Evolutionary conservation across 2,329 filamentous ascomycete genomes (phyloP).

Genomic region (Epichloe festucae): DNA sequence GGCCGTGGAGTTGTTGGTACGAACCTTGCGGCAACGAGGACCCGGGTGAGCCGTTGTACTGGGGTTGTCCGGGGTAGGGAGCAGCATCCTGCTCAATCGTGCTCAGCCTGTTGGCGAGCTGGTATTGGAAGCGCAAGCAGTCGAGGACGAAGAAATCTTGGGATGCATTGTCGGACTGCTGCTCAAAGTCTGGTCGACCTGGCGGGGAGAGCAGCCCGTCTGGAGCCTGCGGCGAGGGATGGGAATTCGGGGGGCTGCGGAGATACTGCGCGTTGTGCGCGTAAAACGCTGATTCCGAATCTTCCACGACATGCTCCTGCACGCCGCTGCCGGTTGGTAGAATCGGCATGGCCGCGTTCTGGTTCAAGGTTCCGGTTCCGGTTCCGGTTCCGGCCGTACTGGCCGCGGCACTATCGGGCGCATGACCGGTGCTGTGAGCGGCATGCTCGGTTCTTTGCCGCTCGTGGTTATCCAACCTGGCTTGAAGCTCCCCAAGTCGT

Average conservation of each 20-base stretch:
- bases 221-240: slow-evolving; percentile 6
- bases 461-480: slow-evolving; percentile 17
- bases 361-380: too few species aligned
- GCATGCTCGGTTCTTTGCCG: slow-evolving; percentile 6
- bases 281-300: slow-evolving; percentile 7
- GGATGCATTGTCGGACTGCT: slow-evolving; percentile 6
- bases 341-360: background rate
- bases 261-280: slow-evolving; percentile 6
- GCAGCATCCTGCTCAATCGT: slow-evolving; percentile 8
- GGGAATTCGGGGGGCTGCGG: slow-evolving; percentile 11
- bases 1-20: background rate
- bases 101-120: slow-evolving; percentile 12
- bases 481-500: slow-evolving; percentile 17
- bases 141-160: slow-evolving; percentile 15
- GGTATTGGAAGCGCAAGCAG: slow-evolving; percentile 14
- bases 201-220: slow-evolving; percentile 11
- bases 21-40: slow-evolving; percentile 1
- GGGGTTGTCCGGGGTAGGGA: slow-evolving; percentile 1
- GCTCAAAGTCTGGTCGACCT: slow-evolving; percentile 3
- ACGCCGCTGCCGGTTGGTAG: slow-evolving; percentile 5
- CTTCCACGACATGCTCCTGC: slow-evolving; percentile 7
- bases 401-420: background rate
- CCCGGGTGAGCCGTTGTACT: background rate
- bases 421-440: background rate
- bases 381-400: background rate